Conservation (phyloP, 495 filamentous ascomycete genomes). For the Trichocladium antarcticum region DNA sequence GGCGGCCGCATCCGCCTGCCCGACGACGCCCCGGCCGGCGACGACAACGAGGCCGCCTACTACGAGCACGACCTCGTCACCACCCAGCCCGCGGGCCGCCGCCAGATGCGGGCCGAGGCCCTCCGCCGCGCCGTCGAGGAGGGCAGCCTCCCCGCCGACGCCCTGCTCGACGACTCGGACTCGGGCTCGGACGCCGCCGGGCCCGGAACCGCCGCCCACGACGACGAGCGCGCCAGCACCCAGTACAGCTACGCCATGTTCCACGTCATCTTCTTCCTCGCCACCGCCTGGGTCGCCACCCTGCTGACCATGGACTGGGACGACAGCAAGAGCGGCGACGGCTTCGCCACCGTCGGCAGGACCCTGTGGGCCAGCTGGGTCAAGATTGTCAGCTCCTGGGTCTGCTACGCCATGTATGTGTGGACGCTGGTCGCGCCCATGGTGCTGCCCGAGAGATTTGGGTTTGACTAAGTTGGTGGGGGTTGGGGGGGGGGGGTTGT, state of each 20-base stretch:
- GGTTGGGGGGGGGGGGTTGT: too few species aligned
- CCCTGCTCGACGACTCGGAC: slow-evolving; percentile 62
- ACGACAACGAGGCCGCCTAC: slow-evolving; percentile 49
- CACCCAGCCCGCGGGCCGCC: slow-evolving; percentile 65
- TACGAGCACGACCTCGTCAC: slow-evolving; percentile 77
- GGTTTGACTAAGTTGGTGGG: slow-evolving; percentile 33
- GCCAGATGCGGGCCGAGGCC: slow-evolving; percentile 85
- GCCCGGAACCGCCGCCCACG: slow-evolving; percentile 48
- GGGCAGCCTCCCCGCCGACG: slow-evolving; percentile 82
- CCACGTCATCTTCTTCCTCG: slow-evolving; percentile 95
- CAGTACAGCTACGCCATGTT: slow-evolving; percentile 96
- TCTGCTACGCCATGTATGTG: slow-evolving; percentile 86
- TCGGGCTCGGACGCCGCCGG: slow-evolving; percentile 34
- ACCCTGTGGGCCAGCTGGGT: slow-evolving; percentile 99
- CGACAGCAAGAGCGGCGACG: slow-evolving; percentile 42
- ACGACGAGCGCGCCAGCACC: slow-evolving; percentile 79
- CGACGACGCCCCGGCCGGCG: slow-evolving; percentile 36
- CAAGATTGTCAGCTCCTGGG: slow-evolving; percentile 96
- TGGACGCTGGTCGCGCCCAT: slow-evolving; percentile 89
- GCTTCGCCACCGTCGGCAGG: slow-evolving; percentile 83
- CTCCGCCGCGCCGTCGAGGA: slow-evolving; percentile 85
- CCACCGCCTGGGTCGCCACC: slow-evolving; percentile 91
- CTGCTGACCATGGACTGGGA: slow-evolving; percentile 78
- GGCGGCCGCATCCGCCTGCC: slow-evolving; percentile 43
- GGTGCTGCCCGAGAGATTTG: slow-evolving; percentile 77